Percentiles rank a stretch among this genome's conserved stretches.
Evolutionary conservation across 129 eudicot species (phyloP).

Genomic region (Rutidosis leptorrhynchoides): DNA sequence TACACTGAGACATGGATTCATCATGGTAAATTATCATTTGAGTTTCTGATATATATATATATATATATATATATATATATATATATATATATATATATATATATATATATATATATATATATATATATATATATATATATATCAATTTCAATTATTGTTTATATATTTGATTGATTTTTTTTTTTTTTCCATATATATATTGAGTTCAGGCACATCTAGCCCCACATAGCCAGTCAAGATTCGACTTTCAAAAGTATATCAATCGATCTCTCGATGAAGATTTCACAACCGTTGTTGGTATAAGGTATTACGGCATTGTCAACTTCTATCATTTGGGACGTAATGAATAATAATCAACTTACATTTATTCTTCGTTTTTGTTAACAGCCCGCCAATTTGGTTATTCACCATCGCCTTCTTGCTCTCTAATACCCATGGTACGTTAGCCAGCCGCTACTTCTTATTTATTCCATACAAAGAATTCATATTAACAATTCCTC

Average conservation of each 20-base stretch:
- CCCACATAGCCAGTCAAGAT: conserved; percentile 41
- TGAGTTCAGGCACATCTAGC: conserved; percentile 51
- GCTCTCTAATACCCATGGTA: conserved; percentile 51
- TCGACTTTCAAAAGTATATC: conserved; percentile 58
- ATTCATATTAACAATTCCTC: too few species aligned
- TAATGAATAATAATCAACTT: background rate
- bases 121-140: too few species aligned
- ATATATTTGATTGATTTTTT: too few species aligned
- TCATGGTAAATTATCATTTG: conserved; percentile 34
- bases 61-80: too few species aligned
- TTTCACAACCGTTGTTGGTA: conserved; percentile 55
- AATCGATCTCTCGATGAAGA: conserved; percentile 56
- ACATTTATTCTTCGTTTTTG: background rate
- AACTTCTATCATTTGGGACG: background rate
- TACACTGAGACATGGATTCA: conserved; percentile 56
- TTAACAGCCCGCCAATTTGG: conserved; percentile 57
- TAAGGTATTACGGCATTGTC: conserved; percentile 33
- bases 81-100: too few species aligned
- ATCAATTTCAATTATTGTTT: background rate
- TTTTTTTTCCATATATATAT: too few species aligned
- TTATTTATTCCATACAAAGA: background rate
- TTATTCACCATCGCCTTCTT: conserved; percentile 43
- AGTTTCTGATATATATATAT: background rate
- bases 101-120: too few species aligned
- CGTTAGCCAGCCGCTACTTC: background rate